phyloP scores from a whole-genome alignment of 768 basidiomycete species.

The Lactarius psammicola region DNA sequence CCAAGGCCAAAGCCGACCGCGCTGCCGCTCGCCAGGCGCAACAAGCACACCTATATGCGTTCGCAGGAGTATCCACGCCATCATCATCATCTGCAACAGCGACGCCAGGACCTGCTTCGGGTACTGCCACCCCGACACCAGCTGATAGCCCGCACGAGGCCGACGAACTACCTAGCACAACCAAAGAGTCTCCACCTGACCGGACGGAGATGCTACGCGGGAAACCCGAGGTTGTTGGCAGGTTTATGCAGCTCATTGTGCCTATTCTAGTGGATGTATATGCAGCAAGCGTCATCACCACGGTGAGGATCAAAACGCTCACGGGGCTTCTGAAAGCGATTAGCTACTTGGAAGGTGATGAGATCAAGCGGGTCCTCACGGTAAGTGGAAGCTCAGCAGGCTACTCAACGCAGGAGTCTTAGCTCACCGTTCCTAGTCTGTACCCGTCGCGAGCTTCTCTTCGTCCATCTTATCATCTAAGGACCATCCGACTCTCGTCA shows the following conservation, averaged over 20 bases:
- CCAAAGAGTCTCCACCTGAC: slow-evolving; percentile 46
- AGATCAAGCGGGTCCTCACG: slow-evolving; percentile 70
- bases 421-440: slow-evolving; percentile 53
- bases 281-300: slow-evolving; percentile 90
- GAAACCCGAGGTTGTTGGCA: slow-evolving; percentile 70
- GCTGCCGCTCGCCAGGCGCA: slow-evolving; percentile 61
- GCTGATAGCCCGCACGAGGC: slow-evolving; percentile 32
- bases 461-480: slow-evolving; percentile 91
- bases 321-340: slow-evolving; percentile 88
- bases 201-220: slow-evolving; percentile 74
- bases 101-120: slow-evolving; percentile 34
- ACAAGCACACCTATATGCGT: slow-evolving; percentile 19
- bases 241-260: slow-evolving; percentile 85
- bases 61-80: slow-evolving; percentile 11
- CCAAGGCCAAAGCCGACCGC: slow-evolving; percentile 79
- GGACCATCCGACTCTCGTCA: slow-evolving; percentile 84
- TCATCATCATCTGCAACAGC: slow-evolving; percentile 25
- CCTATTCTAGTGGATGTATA: slow-evolving; percentile 98
- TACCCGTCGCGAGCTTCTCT: slow-evolving; percentile 93
- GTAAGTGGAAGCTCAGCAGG: slow-evolving; percentile 45
- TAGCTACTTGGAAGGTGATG: slow-evolving; percentile 78
- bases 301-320: slow-evolving; percentile 85
- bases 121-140: slow-evolving; percentile 37
- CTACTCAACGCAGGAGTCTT: slow-evolving; percentile 10
- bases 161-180: slow-evolving; percentile 16